phyloP scores from a whole-genome alignment of 2,329 filamentous ascomycete genomes.

The Daldinia sp. region DNA sequence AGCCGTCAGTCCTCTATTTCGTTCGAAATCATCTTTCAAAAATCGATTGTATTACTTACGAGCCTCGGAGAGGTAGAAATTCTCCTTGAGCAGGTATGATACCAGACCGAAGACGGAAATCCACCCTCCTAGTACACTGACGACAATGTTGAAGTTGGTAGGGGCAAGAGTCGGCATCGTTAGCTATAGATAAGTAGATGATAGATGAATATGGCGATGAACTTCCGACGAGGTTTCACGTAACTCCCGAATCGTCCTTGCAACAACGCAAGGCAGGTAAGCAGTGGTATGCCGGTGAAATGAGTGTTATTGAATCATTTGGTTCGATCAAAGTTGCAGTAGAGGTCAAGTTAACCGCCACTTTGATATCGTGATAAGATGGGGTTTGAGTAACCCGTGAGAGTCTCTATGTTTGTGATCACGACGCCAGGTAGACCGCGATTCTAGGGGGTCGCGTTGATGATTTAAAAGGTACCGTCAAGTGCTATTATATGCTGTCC shows the following conservation, averaged over 20 bases:
- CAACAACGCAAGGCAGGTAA: constrained; percentile 46
- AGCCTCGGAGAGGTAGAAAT: constrained; percentile 89
- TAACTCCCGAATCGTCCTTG: constrained; percentile 52
- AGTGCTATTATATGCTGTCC: neutral
- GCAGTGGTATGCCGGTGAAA: constrained; percentile 43
- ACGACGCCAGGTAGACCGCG: neutral
- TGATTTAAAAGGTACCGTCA: neutral
- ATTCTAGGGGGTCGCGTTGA: neutral
- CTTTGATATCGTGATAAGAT: constrained; percentile 30
- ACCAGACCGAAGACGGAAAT: constrained; percentile 90
- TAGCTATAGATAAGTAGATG: neutral
- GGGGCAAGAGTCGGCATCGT: constrained; percentile 63
- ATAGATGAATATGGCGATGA: neutral
- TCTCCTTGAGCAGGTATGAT: constrained; percentile 88
- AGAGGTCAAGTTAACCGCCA: constrained; percentile 31
- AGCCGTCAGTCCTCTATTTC: constrained; percentile 13
- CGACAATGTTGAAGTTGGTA: constrained; percentile 85
- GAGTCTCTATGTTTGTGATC: no score
- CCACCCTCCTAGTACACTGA: constrained; percentile 83
- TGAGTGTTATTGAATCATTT: constrained; percentile 58
- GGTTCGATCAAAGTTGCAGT: constrained; percentile 10
- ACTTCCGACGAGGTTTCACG: constrained; percentile 36
- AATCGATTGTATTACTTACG: constrained; percentile 63
- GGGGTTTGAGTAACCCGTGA: no score
- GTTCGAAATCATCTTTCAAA: neutral